Percentiles rank a stretch among this genome's conserved stretches.
These are phyloP conservation scores for Boechera retrofracta DNA, from an alignment of 345 rosid genomes.

Conservation along the genomic window DNA sequence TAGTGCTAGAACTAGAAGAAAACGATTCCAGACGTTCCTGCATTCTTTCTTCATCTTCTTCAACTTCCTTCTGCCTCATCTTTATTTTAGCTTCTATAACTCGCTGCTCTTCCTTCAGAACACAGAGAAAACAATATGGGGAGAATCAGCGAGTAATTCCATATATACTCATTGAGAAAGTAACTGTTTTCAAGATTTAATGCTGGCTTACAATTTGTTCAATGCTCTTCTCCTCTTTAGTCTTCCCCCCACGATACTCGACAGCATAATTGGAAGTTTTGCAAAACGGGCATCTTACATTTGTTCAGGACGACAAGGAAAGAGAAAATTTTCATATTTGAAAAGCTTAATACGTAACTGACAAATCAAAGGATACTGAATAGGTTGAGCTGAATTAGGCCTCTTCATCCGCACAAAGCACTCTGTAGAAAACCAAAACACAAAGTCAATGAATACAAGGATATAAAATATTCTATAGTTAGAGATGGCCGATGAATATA, in stretches of 20 bases:
- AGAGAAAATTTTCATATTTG: background rate
- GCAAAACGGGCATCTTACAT: constrained; percentile 84
- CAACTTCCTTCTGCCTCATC: constrained; percentile 81
- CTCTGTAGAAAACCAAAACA: constrained; percentile 54
- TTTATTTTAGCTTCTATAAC: constrained; percentile 92
- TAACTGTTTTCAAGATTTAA: constrained; percentile 1
- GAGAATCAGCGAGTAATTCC: constrained; percentile 1
- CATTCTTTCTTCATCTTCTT: constrained; percentile 80
- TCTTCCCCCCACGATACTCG: constrained; percentile 84
- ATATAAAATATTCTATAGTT: background rate
- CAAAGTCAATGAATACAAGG: background rate
- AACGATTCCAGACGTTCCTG: constrained; percentile 68
- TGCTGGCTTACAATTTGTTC: constrained; percentile 75
- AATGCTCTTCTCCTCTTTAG: constrained; percentile 90
- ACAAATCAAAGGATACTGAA: constrained; percentile 72
- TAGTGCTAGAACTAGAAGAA: constrained; percentile 63
- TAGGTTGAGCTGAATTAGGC: constrained; percentile 79
- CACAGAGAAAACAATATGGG: background rate
- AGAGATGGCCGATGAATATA: constrained; percentile 14
- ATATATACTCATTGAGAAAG: background rate
- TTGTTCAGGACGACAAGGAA: constrained; percentile 51
- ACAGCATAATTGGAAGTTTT: constrained; percentile 91
- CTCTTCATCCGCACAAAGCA: constrained; percentile 93
- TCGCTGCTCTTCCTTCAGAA: constrained; percentile 87
- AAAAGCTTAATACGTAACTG: constrained; percentile 12